A percentile compares a stretch with the other conserved stretches of the same genome.
phyloP scores from a whole-genome alignment of 176 grass and related monocot genomes.

The Cenchrus americanus region DNA sequence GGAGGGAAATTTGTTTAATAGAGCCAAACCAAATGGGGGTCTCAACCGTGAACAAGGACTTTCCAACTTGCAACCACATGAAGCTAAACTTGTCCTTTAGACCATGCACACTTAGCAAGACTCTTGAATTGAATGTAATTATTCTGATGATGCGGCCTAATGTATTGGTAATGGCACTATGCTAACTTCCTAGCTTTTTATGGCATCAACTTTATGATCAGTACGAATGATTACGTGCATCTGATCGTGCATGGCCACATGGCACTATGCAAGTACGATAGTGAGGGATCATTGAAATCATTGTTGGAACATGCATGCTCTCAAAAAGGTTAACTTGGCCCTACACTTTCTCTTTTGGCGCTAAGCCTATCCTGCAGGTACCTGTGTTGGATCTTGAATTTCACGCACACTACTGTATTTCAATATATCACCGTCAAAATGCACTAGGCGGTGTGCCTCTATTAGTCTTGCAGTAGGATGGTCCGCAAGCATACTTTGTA shows the following conservation, averaged over 20 bases:
- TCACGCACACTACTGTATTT: slow-evolving; percentile 4
- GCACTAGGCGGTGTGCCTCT: not conserved
- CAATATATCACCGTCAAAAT: not conserved
- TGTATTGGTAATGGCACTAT: not conserved
- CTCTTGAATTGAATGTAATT: not conserved
- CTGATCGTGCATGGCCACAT: slow-evolving; percentile 35
- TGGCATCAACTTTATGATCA: not conserved
- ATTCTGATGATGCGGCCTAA: slow-evolving; percentile 15
- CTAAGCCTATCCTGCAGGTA: not conserved
- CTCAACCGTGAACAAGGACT: not conserved
- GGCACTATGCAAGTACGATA: slow-evolving; percentile 35
- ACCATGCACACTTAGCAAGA: slow-evolving; percentile 20
- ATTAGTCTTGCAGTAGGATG: not conserved
- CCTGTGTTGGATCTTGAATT: not conserved
- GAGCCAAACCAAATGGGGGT: not conserved
- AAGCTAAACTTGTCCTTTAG: not conserved
- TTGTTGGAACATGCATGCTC: slow-evolving; percentile 30
- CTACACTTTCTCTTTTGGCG: not conserved
- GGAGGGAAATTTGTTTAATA: not conserved
- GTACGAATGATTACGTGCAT: slow-evolving; percentile 36
- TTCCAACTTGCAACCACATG: slow-evolving; percentile 6
- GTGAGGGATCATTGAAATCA: not conserved
- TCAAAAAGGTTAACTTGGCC: slow-evolving; percentile 6
- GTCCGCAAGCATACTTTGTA: not conserved
- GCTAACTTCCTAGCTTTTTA: not conserved